Evolutionary conservation across 1,284 basidiomycete species (phyloP).

Genomic region (Nidula niveotomentosa): DNA sequence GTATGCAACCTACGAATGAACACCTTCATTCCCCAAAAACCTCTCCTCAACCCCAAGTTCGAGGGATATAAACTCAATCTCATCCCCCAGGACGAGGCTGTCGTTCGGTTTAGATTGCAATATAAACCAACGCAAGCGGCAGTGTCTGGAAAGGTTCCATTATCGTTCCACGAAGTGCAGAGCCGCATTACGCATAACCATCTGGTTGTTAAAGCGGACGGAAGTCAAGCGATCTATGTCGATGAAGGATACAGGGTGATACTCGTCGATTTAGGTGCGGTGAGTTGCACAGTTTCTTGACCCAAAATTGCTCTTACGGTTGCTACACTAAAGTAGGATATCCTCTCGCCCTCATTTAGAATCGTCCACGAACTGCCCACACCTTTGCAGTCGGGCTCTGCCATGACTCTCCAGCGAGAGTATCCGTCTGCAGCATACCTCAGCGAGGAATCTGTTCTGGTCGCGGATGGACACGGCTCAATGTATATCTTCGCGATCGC

Average conservation of each 20-base stretch:
- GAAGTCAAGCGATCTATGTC: constrained; percentile 63
- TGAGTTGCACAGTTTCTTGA: constrained; percentile 31
- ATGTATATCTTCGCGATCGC: constrained; percentile 58
- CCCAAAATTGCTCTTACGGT: constrained; percentile 10
- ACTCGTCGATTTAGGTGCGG: constrained; percentile 55
- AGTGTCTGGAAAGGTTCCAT: constrained; percentile 52
- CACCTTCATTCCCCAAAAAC: constrained; percentile 26
- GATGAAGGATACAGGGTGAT: constrained; percentile 69
- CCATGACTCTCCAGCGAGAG: constrained; percentile 51
- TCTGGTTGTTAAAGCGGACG: constrained; percentile 50
- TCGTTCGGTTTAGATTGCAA: constrained; percentile 49
- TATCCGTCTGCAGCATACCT: constrained; percentile 77
- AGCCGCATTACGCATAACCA: constrained; percentile 88
- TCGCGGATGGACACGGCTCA: constrained; percentile 73
- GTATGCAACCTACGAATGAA: constrained; percentile 6
- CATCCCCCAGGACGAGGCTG: constrained; percentile 52
- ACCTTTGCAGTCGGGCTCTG: constrained; percentile 37
- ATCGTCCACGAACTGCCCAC: constrained; percentile 62
- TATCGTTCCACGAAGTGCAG: constrained; percentile 81
- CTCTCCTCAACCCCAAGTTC: constrained; percentile 78
- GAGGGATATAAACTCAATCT: constrained; percentile 79
- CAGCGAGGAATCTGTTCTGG: constrained; percentile 47
- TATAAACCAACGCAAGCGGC: constrained; percentile 61
- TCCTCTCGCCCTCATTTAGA: constrained; percentile 51
- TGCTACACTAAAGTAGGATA: constrained; percentile 41